These are phyloP conservation scores for Populus simonii DNA, from an alignment of 345 rosid species.

Conservation along the genomic window DNA sequence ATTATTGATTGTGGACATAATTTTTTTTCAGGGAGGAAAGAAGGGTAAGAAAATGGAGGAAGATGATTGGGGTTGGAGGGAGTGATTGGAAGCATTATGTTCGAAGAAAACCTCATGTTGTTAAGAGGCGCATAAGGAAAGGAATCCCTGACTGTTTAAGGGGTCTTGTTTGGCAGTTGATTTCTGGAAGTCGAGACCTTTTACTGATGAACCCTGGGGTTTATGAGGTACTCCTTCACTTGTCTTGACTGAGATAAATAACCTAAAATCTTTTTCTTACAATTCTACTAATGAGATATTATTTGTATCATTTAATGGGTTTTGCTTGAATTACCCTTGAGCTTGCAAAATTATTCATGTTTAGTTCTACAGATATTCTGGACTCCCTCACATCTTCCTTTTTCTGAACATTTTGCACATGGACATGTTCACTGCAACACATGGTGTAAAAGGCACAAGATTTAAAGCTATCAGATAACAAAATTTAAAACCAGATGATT, in stretches of 20 bases:
- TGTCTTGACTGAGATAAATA: constrained; percentile 5
- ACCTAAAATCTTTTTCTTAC: constrained; percentile 2
- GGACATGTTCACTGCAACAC: background rate
- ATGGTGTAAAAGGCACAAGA: background rate
- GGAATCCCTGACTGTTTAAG: constrained; percentile 97
- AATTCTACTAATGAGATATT: background rate
- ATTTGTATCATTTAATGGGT: constrained; percentile 2
- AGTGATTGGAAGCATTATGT: constrained; percentile 96
- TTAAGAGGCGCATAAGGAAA: constrained; percentile 79
- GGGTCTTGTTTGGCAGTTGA: constrained; percentile 98
- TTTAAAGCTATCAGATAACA: background rate
- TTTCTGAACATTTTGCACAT: background rate
- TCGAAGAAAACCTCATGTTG: constrained; percentile 81
- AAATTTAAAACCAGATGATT: background rate
- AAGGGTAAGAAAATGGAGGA: constrained; percentile 91
- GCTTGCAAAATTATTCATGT: background rate
- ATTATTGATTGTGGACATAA: constrained; percentile 10
- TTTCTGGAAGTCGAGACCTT: constrained; percentile 91
- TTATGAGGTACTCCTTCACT: constrained; percentile 52
- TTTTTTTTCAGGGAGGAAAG: constrained; percentile 68
- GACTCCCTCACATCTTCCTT: background rate
- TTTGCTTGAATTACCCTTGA: constrained; percentile 9
- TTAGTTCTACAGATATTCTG: background rate
- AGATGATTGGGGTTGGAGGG: constrained; percentile 95
- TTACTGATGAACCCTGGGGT: constrained; percentile 94